Evolutionary conservation across 306 rosid genomes (phyloP).

Genomic region (Prunus kanzakura): DNA sequence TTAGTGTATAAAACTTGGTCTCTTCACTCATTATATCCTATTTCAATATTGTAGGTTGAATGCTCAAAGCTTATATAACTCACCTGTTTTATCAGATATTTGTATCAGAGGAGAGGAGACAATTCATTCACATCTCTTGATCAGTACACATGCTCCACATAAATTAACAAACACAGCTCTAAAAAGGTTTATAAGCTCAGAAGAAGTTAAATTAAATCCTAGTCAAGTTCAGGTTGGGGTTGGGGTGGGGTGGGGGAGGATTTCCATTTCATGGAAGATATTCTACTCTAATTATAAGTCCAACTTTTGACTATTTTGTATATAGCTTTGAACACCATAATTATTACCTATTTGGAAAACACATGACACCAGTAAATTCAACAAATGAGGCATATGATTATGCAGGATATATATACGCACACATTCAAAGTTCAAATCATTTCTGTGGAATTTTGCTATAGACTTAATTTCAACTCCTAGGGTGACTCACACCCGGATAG

Average conservation of each 20-base stretch:
- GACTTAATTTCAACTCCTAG: background rate
- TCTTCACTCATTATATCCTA: too few species aligned
- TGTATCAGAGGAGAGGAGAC: too few species aligned
- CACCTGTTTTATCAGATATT: too few species aligned
- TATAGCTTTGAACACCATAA: background rate
- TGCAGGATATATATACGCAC: constrained; percentile 4
- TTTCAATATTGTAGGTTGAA: too few species aligned
- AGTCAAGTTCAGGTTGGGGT: background rate
- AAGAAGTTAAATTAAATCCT: background rate
- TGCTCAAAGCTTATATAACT: too few species aligned
- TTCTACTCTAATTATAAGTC: background rate
- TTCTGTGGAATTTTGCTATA: constrained; percentile 9
- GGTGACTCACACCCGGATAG: background rate
- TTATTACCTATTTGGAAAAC: background rate
- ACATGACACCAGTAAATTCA: constrained; percentile 2
- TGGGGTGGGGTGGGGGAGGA: background rate
- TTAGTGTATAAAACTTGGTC: too few species aligned
- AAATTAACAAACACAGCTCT: background rate
- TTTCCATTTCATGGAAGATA: background rate
- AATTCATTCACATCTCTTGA: too few species aligned
- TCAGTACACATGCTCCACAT: background rate
- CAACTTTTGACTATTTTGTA: constrained; percentile 9
- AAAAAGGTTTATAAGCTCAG: background rate
- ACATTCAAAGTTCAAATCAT: constrained; percentile 11
- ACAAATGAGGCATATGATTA: constrained; percentile 6